Conservation (phyloP, 148 eudicot species). For the Rhododendron ovatum region DNA sequence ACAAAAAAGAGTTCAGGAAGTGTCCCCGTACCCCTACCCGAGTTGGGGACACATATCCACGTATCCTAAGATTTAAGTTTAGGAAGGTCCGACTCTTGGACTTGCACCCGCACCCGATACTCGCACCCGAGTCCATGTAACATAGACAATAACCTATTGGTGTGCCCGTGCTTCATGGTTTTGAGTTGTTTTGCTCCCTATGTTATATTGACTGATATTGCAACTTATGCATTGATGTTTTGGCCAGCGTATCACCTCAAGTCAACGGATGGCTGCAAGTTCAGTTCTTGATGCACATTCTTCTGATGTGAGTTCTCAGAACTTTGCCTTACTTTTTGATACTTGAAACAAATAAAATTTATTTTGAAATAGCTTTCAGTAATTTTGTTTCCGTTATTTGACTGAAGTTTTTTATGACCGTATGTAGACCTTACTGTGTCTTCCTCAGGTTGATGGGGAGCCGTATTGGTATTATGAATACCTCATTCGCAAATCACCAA, state of each 20-base stretch:
- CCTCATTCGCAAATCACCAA: constrained; percentile 92
- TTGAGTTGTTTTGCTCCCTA: neutral
- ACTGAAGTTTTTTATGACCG: neutral
- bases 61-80: too few relatives aligned
- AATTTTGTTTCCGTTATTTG: neutral
- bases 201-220: neutral
- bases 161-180: neutral
- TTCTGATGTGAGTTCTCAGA: constrained; percentile 53
- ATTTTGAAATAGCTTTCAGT: neutral
- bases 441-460: constrained; percentile 76
- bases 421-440: constrained; percentile 10
- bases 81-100: too few relatives aligned
- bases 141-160: neutral
- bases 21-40: too few relatives aligned
- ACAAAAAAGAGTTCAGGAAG: too few relatives aligned
- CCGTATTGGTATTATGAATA: constrained; percentile 92
- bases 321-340: neutral
- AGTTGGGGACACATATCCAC: too few relatives aligned
- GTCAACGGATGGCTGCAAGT: constrained; percentile 89
- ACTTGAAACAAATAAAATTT: neutral
- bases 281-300: constrained; percentile 84
- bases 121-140: too few relatives aligned
- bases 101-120: too few relatives aligned
- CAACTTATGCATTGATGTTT: neutral
- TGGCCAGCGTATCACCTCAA: constrained; percentile 81